Evolutionary conservation across 2,329 filamentous ascomycete species (phyloP).

Genomic region (Fusarium sp.): DNA sequence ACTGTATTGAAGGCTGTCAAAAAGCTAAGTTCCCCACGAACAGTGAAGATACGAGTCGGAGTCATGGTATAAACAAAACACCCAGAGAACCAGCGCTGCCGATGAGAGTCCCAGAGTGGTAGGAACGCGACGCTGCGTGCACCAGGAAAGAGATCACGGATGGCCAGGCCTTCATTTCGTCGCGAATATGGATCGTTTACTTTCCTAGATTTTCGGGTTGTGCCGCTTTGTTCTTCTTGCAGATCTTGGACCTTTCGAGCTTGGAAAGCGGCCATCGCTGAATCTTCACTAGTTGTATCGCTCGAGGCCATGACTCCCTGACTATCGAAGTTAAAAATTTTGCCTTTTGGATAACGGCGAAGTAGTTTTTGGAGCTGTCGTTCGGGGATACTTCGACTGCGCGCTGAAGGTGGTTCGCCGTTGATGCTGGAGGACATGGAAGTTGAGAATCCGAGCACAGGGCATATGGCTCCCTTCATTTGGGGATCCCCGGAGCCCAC

Average conservation of each 20-base stretch:
- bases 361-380: constrained; percentile 24
- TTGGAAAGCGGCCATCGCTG: background rate
- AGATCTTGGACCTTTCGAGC: background rate
- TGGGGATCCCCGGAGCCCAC: constrained; percentile 45
- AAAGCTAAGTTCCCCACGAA: constrained; percentile 64
- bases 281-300: constrained; percentile 50
- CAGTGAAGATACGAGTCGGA: constrained; percentile 59
- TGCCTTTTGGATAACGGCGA: constrained; percentile 60
- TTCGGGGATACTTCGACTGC: constrained; percentile 5
- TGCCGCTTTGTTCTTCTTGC: background rate
- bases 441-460: constrained; percentile 57
- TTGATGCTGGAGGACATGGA: constrained; percentile 53
- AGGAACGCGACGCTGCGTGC: constrained; percentile 62
- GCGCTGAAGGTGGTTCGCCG: constrained; percentile 34
- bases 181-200: constrained; percentile 26
- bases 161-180: constrained; percentile 39
- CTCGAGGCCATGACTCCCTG: constrained; percentile 53
- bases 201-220: background rate
- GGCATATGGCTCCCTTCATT: constrained; percentile 39
- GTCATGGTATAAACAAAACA: constrained; percentile 64
- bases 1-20: constrained; percentile 65
- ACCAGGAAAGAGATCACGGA: constrained; percentile 56
- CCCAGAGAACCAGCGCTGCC: constrained; percentile 63
- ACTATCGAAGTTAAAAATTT: constrained; percentile 61
- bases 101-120: constrained; percentile 62